These are phyloP conservation scores for Hyaloscypha finlandica DNA, from an alignment of 495 filamentous ascomycete species.

Conservation along the genomic window DNA sequence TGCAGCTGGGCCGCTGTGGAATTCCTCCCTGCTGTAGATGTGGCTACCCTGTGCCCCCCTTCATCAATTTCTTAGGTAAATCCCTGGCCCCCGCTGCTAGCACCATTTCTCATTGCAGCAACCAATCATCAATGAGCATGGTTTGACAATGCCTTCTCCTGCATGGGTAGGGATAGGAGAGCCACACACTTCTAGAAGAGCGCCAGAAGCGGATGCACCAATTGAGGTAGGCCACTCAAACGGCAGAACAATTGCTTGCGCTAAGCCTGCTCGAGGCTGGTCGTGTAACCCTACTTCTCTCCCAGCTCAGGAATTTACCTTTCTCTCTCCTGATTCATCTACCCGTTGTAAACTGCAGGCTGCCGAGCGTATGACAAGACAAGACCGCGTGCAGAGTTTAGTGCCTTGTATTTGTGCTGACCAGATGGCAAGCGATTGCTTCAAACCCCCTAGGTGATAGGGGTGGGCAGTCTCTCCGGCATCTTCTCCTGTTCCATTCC, in stretches of 20 bases:
- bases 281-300: conserved; percentile 20
- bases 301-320: conserved; percentile 3
- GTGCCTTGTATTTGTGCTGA: conserved; percentile 15
- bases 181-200: conserved; percentile 22
- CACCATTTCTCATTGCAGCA: not conserved
- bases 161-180: conserved; percentile 10
- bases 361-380: conserved; percentile 13
- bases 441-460: conserved; percentile 14
- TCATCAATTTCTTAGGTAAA: conserved; percentile 5
- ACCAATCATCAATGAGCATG: conserved; percentile 8
- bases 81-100: not conserved
- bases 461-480: not conserved
- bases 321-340: conserved; percentile 16
- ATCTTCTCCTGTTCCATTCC: conserved; percentile 23
- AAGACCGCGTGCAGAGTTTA: not conserved
- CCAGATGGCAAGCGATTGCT: conserved; percentile 28
- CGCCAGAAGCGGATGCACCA: conserved; percentile 21
- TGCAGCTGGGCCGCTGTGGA: conserved; percentile 5
- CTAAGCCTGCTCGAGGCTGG: conserved; percentile 30
- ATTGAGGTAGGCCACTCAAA: conserved; percentile 7
- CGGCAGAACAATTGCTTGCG: not conserved
- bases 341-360: conserved; percentile 24
- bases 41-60: conserved; percentile 25
- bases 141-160: conserved; percentile 1
- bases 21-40: conserved; percentile 7